A percentile compares a stretch with the other conserved stretches of the same genome.
phyloP scores from a whole-genome alignment of 1,139 yeast genomes.

The Arxiozyma bovina region DNA sequence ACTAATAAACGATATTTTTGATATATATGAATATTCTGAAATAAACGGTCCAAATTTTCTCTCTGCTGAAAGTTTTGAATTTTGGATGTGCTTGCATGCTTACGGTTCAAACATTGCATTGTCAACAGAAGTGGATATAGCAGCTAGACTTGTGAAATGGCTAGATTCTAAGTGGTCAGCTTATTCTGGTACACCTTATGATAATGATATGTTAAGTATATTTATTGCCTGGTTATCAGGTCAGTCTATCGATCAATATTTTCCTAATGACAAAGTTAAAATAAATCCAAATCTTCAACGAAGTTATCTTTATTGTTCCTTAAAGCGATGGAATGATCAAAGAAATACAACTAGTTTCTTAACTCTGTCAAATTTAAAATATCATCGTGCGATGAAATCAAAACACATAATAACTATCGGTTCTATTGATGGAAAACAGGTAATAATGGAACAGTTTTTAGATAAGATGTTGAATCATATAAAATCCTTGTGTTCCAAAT shows the following conservation, averaged over 20 bases:
- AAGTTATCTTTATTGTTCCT: background rate
- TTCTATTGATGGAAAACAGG: background rate
- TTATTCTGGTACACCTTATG: constrained; percentile 20
- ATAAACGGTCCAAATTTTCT: constrained; percentile 49
- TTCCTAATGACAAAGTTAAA: background rate
- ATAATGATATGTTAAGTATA: constrained; percentile 26
- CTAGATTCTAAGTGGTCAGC: constrained; percentile 38
- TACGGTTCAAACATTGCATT: constrained; percentile 33
- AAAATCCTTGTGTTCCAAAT: background rate
- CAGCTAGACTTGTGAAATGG: constrained; percentile 40
- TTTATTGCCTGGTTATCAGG: constrained; percentile 42
- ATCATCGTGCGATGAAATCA: background rate
- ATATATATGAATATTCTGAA: constrained; percentile 45
- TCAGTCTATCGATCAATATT: constrained; percentile 5
- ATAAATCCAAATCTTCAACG: background rate
- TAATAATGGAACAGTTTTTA: background rate
- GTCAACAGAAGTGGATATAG: constrained; percentile 14
- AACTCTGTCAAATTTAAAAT: background rate
- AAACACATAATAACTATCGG: background rate
- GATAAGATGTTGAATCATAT: background rate
- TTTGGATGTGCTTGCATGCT: constrained; percentile 45
- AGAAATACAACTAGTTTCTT: background rate
- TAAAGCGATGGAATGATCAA: background rate
- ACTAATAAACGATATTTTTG: constrained; percentile 39
- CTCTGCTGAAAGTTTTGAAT: constrained; percentile 39